Conservation (phyloP, 306 rosid species). For the Cucurbita ficifolia region DNA sequence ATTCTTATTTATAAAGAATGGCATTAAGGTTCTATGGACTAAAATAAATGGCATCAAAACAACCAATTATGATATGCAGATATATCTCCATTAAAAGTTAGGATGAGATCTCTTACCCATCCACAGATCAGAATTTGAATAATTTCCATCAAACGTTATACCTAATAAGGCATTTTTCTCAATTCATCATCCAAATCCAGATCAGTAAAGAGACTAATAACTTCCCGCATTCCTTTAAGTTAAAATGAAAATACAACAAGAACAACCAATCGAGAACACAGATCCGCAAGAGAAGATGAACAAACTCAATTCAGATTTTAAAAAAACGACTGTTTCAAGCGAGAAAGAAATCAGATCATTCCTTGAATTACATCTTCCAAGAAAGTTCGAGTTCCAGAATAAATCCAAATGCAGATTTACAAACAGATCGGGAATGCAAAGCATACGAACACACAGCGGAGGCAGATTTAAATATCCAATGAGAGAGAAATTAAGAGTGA, state of each 20-base stretch:
- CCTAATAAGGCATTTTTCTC: not conserved
- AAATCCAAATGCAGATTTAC: not conserved
- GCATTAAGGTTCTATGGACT: not conserved
- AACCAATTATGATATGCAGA: not conserved
- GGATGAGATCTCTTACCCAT: not conserved
- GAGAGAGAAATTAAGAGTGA: not conserved
- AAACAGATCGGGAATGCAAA: not conserved
- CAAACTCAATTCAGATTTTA: not conserved
- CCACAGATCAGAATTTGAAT: not conserved
- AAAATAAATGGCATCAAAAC: not conserved
- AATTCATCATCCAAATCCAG: not conserved
- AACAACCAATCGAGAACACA: not conserved
- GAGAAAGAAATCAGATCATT: not conserved
- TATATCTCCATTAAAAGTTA: not conserved
- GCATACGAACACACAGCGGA: not conserved
- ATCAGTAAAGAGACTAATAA: not conserved
- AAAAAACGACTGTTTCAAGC: not conserved
- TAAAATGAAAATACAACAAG: not conserved
- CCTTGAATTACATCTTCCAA: not conserved
- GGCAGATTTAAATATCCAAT: not conserved
- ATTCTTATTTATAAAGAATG: not conserved
- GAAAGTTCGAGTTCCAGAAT: not conserved
- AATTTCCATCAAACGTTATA: not conserved
- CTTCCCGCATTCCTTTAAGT: not conserved
- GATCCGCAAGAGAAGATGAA: not conserved